Percentiles rank a stretch among this genome's conserved stretches.
phyloP scores from a whole-genome alignment of 169 alveolate genomes.

The Eimeria acervulina region DNA sequence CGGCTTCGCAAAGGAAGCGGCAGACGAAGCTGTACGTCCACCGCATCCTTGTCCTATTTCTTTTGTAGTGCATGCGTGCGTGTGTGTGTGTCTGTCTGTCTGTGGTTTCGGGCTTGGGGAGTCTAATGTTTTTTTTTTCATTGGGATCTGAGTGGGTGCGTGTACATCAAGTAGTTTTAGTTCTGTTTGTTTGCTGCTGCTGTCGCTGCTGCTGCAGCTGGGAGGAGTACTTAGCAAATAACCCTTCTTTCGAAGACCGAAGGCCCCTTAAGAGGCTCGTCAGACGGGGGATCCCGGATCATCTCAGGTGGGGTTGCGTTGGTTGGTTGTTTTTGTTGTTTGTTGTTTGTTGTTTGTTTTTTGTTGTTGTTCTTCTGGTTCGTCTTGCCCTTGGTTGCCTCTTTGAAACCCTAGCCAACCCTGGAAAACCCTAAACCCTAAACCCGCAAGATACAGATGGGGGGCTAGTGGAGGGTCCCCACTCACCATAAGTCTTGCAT shows the following conservation, averaged over 20 bases:
- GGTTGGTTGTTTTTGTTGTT: background rate
- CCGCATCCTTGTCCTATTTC: background rate
- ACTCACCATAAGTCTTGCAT: too few species aligned
- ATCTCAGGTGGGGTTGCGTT: slow-evolving; percentile 51
- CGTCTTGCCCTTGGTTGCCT: background rate
- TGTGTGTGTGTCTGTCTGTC: background rate
- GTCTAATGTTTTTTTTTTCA: too few species aligned
- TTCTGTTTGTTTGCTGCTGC: background rate
- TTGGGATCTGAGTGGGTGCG: too few species aligned
- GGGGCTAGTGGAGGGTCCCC: too few species aligned
- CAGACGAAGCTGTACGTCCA: slow-evolving; percentile 45
- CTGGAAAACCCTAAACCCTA: too few species aligned
- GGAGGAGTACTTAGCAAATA: slow-evolving; percentile 35
- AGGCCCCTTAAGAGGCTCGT: slow-evolving; percentile 58
- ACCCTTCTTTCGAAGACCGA: slow-evolving; percentile 48
- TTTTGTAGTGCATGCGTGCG: background rate
- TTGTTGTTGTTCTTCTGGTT: background rate
- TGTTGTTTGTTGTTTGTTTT: too few species aligned
- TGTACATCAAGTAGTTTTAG: background rate
- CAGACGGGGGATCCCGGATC: slow-evolving; percentile 77
- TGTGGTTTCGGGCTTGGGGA: background rate
- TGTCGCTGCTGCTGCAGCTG: slow-evolving; percentile 68
- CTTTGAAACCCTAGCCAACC: too few species aligned
- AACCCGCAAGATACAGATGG: too few species aligned
- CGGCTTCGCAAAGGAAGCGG: slow-evolving; percentile 25